Evolutionary conservation across 139 green algal species (phyloP).

Genomic region (Chlorella vulgaris): DNA sequence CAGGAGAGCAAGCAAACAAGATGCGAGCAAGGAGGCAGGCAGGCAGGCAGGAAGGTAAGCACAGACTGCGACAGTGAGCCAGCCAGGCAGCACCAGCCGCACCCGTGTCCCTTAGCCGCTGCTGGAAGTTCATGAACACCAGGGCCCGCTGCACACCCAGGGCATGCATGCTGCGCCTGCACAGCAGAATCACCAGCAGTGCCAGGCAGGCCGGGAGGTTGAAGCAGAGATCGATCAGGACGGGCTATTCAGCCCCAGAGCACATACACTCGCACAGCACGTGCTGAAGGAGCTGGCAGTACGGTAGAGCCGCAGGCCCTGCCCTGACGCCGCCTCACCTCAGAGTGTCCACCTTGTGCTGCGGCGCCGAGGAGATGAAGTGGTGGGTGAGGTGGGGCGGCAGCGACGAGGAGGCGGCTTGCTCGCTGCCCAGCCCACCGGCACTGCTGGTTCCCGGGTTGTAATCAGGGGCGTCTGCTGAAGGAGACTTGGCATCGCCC

Average conservation of each 20-base stretch:
- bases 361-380: conserved; percentile 52
- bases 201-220: too few relatives aligned
- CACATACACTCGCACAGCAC: too few relatives aligned
- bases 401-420: conserved; percentile 58
- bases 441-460: conserved; percentile 30
- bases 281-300: not conserved
- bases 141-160: conserved; percentile 70
- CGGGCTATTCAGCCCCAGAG: too few relatives aligned
- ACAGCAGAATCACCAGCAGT: not conserved
- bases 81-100: too few relatives aligned
- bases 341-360: conserved; percentile 84
- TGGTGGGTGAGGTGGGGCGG: conserved; percentile 73
- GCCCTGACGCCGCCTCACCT: conserved; percentile 41
- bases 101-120: conserved; percentile 78
- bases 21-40: too few relatives aligned
- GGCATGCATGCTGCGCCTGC: conserved; percentile 76
- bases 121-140: conserved; percentile 97
- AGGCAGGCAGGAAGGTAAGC: too few relatives aligned
- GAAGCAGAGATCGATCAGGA: too few relatives aligned
- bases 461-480: conserved; percentile 13
- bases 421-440: conserved; percentile 42
- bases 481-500: conserved; percentile 18
- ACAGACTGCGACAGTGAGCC: not conserved
- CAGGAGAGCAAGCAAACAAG: too few relatives aligned
- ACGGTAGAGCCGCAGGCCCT: not conserved